phyloP scores from a whole-genome alignment of 2,329 filamentous ascomycete genomes.

The Chrysoporthe deuterocubensis region DNA sequence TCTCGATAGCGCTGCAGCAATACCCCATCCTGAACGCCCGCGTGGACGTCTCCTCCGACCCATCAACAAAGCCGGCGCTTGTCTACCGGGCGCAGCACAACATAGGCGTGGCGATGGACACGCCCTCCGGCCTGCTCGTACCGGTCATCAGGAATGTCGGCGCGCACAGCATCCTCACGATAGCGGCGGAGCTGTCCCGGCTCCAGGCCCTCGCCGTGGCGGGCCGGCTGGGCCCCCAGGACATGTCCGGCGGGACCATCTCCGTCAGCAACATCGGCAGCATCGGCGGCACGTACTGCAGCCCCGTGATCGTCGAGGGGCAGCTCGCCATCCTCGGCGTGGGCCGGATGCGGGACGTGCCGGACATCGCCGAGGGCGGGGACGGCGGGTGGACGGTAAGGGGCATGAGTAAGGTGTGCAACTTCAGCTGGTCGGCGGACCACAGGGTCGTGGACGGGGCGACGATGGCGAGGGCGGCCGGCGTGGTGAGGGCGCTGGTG shows the following conservation, averaged over 20 bases:
- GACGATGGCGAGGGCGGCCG: slow-evolving; percentile 89
- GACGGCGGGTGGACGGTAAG: slow-evolving; percentile 47
- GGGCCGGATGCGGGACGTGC: slow-evolving; percentile 78
- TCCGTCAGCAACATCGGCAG: slow-evolving; percentile 97
- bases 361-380: slow-evolving; percentile 70
- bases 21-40: slow-evolving; percentile 88
- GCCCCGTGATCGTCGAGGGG: slow-evolving; percentile 85
- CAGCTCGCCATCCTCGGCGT: slow-evolving; percentile 93
- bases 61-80: slow-evolving; percentile 69
- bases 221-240: slow-evolving; percentile 75
- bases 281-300: slow-evolving; percentile 89
- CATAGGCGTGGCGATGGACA: slow-evolving; percentile 95
- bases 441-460: slow-evolving; percentile 94
- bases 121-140: slow-evolving; percentile 83
- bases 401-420: slow-evolving; percentile 67
- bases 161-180: slow-evolving; percentile 73
- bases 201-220: slow-evolving; percentile 73
- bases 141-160: slow-evolving; percentile 89
- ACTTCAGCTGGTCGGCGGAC: slow-evolving; percentile 96
- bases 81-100: slow-evolving; percentile 86
- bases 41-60: slow-evolving; percentile 61
- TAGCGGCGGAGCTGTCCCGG: slow-evolving; percentile 75
- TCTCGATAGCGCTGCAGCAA: slow-evolving; percentile 80
- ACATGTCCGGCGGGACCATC: slow-evolving; percentile 87
- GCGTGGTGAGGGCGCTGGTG: slow-evolving; percentile 75